Evolutionary conservation across 371 early-diverging fungal genomes (phyloP).

Genomic region (Capillidium heterosporum): DNA sequence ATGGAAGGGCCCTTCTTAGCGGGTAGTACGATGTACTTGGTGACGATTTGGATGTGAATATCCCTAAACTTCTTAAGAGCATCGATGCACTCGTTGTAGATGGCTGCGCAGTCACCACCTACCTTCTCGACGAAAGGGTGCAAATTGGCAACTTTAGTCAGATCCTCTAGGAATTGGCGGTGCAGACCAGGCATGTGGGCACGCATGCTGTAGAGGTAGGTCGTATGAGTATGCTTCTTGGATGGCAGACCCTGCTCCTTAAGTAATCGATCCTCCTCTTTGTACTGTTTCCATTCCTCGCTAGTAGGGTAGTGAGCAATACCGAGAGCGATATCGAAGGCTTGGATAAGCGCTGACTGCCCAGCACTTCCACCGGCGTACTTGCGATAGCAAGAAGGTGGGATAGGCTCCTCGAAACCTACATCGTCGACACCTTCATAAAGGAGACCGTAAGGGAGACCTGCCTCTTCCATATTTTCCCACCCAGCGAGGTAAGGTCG

Average conservation of each 20-base stretch:
- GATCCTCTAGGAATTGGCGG: slow-evolving; percentile 64
- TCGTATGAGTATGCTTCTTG: slow-evolving; percentile 6
- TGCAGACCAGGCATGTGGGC: slow-evolving; percentile 80
- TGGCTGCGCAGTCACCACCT: slow-evolving; percentile 17
- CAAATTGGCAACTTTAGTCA: slow-evolving; percentile 40
- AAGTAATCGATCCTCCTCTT: not conserved
- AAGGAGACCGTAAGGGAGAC: slow-evolving; percentile 68
- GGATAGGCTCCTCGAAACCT: slow-evolving; percentile 23
- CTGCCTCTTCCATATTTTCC: slow-evolving; percentile 75
- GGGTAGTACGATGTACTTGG: slow-evolving; percentile 76
- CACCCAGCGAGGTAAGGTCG: slow-evolving; percentile 85
- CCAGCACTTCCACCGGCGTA: slow-evolving; percentile 93
- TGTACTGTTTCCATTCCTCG: slow-evolving; percentile 7
- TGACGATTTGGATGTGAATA: slow-evolving; percentile 80
- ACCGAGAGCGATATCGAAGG: slow-evolving; percentile 77
- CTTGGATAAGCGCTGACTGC: slow-evolving; percentile 83
- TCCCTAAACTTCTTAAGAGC: slow-evolving; percentile 75
- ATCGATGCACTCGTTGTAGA: slow-evolving; percentile 62
- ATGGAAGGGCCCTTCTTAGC: slow-evolving; percentile 56
- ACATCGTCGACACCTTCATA: slow-evolving; percentile 76
- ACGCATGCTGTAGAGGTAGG: slow-evolving; percentile 72
- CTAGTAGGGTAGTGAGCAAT: slow-evolving; percentile 76
- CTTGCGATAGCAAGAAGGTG: slow-evolving; percentile 32
- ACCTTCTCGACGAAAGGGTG: slow-evolving; percentile 23
- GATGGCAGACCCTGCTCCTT: slow-evolving; percentile 12